A percentile compares a stretch with the other conserved stretches of the same genome.
Conservation (phyloP, 768 basidiomycete species). For the Rickenella mellea region DNA sequence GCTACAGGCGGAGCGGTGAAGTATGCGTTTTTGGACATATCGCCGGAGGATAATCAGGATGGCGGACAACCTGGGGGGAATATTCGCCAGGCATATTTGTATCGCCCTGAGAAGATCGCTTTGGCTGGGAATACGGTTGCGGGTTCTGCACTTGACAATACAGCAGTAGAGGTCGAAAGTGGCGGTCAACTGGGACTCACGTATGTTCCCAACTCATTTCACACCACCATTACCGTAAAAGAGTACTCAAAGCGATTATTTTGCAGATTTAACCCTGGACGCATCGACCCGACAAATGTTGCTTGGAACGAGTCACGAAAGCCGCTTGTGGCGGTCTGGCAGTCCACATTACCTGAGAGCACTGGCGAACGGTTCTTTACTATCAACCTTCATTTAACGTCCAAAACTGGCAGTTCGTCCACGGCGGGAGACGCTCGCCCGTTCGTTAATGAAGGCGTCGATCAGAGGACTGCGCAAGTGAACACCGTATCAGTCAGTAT, state of each 20-base stretch:
- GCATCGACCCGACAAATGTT: constrained; percentile 45
- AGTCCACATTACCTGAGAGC: constrained; percentile 19
- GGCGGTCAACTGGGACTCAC: constrained; percentile 29
- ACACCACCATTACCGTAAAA: not conserved
- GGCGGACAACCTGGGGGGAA: constrained; percentile 57
- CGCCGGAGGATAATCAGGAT: constrained; percentile 43
- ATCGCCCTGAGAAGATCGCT: constrained; percentile 32
- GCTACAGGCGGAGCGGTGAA: constrained; percentile 23
- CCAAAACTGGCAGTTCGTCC: constrained; percentile 48
- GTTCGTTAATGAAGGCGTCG: constrained; percentile 44
- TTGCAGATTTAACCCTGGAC: constrained; percentile 51
- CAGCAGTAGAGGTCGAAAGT: constrained; percentile 24
- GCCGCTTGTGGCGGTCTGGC: constrained; percentile 51
- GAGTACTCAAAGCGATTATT: not conserved
- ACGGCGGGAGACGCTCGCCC: constrained; percentile 47
- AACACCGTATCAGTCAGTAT: constrained; percentile 37
- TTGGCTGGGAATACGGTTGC: constrained; percentile 35
- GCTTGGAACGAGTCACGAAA: constrained; percentile 52
- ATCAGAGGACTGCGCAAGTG: constrained; percentile 40
- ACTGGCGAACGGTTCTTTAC: constrained; percentile 41
- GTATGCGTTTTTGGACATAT: constrained; percentile 41
- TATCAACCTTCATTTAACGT: constrained; percentile 49
- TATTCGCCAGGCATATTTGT: constrained; percentile 51
- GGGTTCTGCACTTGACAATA: constrained; percentile 39
- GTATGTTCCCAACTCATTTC: constrained; percentile 17